Evolutionary conservation across 2,329 filamentous ascomycete genomes (phyloP).

Genomic region (Cucurbitaria berberidis): DNA sequence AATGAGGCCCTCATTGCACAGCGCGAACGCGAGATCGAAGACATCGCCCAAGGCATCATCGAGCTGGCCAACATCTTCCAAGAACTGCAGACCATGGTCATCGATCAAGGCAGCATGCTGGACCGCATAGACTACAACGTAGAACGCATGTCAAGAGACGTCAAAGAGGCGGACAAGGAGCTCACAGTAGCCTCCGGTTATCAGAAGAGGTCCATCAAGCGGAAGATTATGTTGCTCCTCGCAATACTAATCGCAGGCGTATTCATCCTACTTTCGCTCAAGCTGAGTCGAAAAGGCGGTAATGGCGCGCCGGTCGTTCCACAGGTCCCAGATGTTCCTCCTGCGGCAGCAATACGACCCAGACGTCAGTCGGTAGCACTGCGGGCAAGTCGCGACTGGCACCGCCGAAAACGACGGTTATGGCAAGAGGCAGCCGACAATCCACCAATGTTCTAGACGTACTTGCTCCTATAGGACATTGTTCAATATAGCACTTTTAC

Average conservation of each 20-base stretch:
- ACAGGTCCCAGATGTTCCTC: constrained; percentile 27
- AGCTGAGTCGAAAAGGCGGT: constrained; percentile 63
- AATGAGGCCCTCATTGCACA: constrained; percentile 82
- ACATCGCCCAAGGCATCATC: constrained; percentile 97
- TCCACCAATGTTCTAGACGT: constrained; percentile 10
- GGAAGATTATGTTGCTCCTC: constrained; percentile 91
- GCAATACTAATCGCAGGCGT: constrained; percentile 82
- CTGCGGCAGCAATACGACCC: constrained; percentile 17
- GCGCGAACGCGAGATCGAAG: constrained; percentile 94
- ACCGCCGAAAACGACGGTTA: constrained; percentile 44
- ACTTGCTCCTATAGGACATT: constrained; percentile 13
- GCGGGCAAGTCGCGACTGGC: constrained; percentile 38
- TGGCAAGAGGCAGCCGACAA: constrained; percentile 29
- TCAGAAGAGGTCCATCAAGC: constrained; percentile 84
- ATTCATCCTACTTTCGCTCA: constrained; percentile 85
- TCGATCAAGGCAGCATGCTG: constrained; percentile 59
- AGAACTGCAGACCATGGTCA: constrained; percentile 89
- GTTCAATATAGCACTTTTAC: neutral
- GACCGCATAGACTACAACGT: constrained; percentile 80
- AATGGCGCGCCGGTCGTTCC: constrained; percentile 20
- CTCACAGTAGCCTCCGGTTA: constrained; percentile 86
- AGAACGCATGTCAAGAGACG: constrained; percentile 90
- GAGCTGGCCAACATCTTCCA: constrained; percentile 96
- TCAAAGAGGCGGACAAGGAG: constrained; percentile 92
- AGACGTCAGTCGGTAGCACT: constrained; percentile 23